Base-by-base conservation (phyloP, 805 yeast species). In the Candida germanica region DNA sequence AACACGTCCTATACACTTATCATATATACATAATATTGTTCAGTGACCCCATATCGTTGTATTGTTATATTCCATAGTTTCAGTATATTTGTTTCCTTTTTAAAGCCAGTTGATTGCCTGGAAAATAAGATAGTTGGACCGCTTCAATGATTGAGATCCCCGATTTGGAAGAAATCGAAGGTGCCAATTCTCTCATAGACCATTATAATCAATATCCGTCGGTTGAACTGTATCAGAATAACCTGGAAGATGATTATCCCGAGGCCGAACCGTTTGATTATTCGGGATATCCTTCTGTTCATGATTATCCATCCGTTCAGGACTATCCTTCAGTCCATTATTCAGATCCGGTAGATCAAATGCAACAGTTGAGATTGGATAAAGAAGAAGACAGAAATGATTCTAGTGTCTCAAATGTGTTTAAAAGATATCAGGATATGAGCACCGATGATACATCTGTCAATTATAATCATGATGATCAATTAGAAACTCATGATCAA, bases 111-210 rank as follows among this genome's bases (percentile, higher is more conserved):
- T n/a, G n/a, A n/a, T n/a, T n/a, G n/a, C n/a, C n/a, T n/a, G n/a
- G n/a, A n/a, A n/a, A n/a, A n/a, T n/a, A n/a, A n/a, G n/a, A n/a
- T n/a, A n/a, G n/a, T 20, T 20, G 23, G 10, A 7, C 23, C 10
- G 23, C 6, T 10, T 7, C 23, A 28, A 67, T 67, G 73, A 68
- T 68, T 38, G 73, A 68, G 42, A 68, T 68, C 24, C 73, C 73
- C 6, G 66, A 63, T 42, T 54, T 68, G 44, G 69, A 64, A 23
- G 63, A 61, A 16, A 39, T 35, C 46, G 26, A 36, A 38, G 36
- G 46, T 26, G 26, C 53, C 21, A 38, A 38, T 22, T 23, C 16
- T 12, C 29, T 24, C 23, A 39, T 31, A 15, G 34, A 31, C 18
- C 36, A 26, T 8, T 33, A 33, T 31, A 20, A 13, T 7, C 36